Evolutionary conservation across 306 rosid genomes (phyloP), one percentile per base, ranked within the genome.

Genomic region (Potentilla sterilis): DNA sequence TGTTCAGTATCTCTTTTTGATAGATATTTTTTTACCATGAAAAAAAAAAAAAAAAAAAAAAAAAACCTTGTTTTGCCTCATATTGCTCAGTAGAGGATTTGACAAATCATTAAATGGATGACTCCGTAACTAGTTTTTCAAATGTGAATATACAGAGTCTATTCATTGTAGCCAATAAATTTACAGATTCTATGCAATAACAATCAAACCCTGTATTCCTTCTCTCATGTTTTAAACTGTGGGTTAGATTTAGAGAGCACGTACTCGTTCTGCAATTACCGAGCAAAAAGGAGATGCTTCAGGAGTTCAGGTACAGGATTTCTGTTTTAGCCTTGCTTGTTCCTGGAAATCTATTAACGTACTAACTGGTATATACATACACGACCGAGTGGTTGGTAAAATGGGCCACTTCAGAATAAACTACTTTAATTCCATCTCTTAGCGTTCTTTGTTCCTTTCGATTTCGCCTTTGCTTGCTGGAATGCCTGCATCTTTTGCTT

Each of bases 391-490:
- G 82, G 85, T 83, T 40, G 77, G 77, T 75, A 83, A 80, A 75
- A 47, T 55, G 70, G 51, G 74, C 85, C 78, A 48, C 87, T 73
- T 74, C 82, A 3, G 16, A 35, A 35, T 35, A 70, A 54, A 73
- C 70, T 78, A 69, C 81, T 72, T 90, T 79, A 95, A 2, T 92
- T 95, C 99, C 97, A 95, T 81, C 99, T 90, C 87, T 90, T 95
- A 0, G 97, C 64, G 75, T 92, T 92, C 83, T 92, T 95, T 24
- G 55, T 14, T 61, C 97, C 93, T 83, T 89, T 90, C 1, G 99
- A 92, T 79, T 95, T 95, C 42, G 91, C 87, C 86, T 95, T 95
- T 32, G 93, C 96, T 58, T 90, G 93, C 84, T 95, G 99, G 84
- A 95, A 92, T 63, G 97, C 97, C 79, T 87, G 87, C 87, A 85